These are phyloP conservation scores for Zoysia pacifica DNA, from an alignment of 176 grass and related monocot species.

Conservation along the genomic window DNA sequence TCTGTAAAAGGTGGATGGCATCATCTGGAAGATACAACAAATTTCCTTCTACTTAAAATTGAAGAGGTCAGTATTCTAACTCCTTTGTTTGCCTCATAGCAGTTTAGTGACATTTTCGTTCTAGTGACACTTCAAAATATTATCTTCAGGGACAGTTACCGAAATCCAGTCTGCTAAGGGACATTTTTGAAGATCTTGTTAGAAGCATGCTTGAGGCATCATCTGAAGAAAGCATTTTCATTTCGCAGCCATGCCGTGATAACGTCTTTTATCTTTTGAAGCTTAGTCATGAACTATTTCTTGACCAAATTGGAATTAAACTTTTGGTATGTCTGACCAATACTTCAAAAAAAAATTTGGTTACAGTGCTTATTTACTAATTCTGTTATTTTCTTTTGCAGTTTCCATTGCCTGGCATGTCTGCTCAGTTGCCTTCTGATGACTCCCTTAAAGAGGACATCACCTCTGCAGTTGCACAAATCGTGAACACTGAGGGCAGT, in stretches of 20 bases:
- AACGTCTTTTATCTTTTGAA: constrained; percentile 93
- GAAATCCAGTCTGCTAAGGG: constrained; percentile 56
- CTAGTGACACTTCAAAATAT: constrained; percentile 30
- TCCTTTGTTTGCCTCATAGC: constrained; percentile 9
- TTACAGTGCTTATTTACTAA: constrained; percentile 12
- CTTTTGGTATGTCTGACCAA: constrained; percentile 64
- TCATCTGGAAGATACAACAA: constrained; percentile 82
- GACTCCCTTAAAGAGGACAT: constrained; percentile 60
- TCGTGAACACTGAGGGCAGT: constrained; percentile 58
- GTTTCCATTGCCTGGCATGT: constrained; percentile 51
- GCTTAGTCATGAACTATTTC: constrained; percentile 77
- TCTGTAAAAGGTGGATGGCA: constrained; percentile 95
- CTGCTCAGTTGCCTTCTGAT: constrained; percentile 55
- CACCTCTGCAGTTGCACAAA: constrained; percentile 54
- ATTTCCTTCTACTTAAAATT: constrained; percentile 83
- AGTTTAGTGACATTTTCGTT: constrained; percentile 11
- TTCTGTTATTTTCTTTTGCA: constrained; percentile 38
- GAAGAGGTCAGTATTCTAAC: constrained; percentile 48
- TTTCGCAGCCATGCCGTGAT: constrained; percentile 83
- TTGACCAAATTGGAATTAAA: constrained; percentile 72
- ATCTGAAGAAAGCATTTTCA: constrained; percentile 79
- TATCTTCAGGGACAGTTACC: constrained; percentile 59
- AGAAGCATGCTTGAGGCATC: constrained; percentile 74
- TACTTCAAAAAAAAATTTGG: constrained; percentile 20
- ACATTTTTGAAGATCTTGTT: constrained; percentile 90